A percentile compares a stretch with the other conserved stretches of the same genome.
phyloP scores from a whole-genome alignment of 805 yeast species.

The Starmerella riodocensis region DNA sequence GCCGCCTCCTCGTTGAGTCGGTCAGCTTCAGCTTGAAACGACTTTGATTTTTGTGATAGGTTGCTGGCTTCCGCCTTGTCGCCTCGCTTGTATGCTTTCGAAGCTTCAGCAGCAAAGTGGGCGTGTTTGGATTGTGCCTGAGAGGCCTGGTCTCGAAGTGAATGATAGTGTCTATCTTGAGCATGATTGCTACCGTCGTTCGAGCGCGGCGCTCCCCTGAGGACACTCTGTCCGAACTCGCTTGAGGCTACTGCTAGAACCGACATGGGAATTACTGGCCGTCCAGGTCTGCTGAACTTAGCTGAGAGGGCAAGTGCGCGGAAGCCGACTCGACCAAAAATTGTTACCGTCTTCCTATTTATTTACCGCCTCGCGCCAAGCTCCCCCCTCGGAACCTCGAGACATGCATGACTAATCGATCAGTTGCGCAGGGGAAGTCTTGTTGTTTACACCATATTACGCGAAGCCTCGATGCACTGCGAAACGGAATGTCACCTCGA shows the following conservation, averaged over 20 bases:
- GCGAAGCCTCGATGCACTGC: too few relatives aligned
- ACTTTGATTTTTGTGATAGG: conserved; percentile 55
- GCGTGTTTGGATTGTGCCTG: conserved; percentile 45
- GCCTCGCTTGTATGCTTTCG: conserved; percentile 62
- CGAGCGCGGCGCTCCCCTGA: conserved; percentile 7
- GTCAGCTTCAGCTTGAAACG: conserved; percentile 49
- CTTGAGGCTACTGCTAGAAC: conserved; percentile 8
- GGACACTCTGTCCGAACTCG: conserved; percentile 7
- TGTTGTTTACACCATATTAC: too few relatives aligned
- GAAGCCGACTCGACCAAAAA: too few relatives aligned
- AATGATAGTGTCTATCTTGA: conserved; percentile 37
- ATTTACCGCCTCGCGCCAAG: too few relatives aligned
- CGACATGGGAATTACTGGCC: conserved; percentile 6
- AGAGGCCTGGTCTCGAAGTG: conserved; percentile 55
- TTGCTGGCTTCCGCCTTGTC: conserved; percentile 61
- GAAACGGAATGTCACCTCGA: too few relatives aligned
- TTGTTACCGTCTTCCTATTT: too few relatives aligned
- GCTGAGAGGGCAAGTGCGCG: too few relatives aligned
- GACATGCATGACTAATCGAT: too few relatives aligned
- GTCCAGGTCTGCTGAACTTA: background rate
- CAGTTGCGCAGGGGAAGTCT: too few relatives aligned
- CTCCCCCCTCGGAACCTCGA: too few relatives aligned
- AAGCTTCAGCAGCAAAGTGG: conserved; percentile 51
- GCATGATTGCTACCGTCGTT: conserved; percentile 31
- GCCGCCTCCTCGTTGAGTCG: conserved; percentile 69